Percentiles rank a stretch among this genome's conserved stretches.
phyloP scores from a whole-genome alignment of 371 early-diverging fungal species.

The Haplosporangium sp. region DNA sequence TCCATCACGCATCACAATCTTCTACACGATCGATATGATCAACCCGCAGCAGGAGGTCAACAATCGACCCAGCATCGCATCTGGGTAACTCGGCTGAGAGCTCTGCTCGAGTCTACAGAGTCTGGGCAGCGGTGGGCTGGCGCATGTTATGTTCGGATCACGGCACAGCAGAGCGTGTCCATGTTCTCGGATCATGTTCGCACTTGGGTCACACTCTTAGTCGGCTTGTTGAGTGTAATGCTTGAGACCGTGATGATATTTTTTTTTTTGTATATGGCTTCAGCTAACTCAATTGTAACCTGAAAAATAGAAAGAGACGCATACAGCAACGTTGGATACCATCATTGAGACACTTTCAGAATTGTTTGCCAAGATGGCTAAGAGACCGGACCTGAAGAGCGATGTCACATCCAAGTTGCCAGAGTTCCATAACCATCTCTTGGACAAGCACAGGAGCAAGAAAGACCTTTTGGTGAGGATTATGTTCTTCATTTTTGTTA shows the following conservation, averaged over 20 bases:
- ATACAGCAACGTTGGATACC: slow-evolving; percentile 54
- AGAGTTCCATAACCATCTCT: slow-evolving; percentile 61
- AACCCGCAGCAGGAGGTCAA: slow-evolving; percentile 19
- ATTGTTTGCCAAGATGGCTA: slow-evolving; percentile 61
- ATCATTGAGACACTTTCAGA: slow-evolving; percentile 60
- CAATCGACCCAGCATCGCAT: slow-evolving; percentile 56
- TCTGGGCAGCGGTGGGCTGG: slow-evolving; percentile 66
- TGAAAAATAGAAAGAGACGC: slow-evolving; percentile 59
- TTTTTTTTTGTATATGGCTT: not conserved
- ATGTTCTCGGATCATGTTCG: slow-evolving; percentile 59
- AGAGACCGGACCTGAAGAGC: slow-evolving; percentile 68
- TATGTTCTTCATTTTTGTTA: not conserved
- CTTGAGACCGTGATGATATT: too few species aligned
- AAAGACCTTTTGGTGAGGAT: slow-evolving; percentile 62
- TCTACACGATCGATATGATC: slow-evolving; percentile 46
- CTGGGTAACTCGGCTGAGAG: slow-evolving; percentile 68
- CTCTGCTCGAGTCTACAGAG: slow-evolving; percentile 67
- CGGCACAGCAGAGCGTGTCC: slow-evolving; percentile 63
- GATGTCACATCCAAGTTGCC: slow-evolving; percentile 68
- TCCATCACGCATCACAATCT: slow-evolving; percentile 59
- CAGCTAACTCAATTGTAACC: not conserved
- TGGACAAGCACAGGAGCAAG: slow-evolving; percentile 57
- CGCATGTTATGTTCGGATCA: slow-evolving; percentile 60
- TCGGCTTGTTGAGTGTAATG: slow-evolving; percentile 48
- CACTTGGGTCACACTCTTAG: slow-evolving; percentile 56